These are phyloP conservation scores for Eucalyptus grandis DNA, from an alignment of 345 rosid genomes.

Conservation along the genomic window DNA sequence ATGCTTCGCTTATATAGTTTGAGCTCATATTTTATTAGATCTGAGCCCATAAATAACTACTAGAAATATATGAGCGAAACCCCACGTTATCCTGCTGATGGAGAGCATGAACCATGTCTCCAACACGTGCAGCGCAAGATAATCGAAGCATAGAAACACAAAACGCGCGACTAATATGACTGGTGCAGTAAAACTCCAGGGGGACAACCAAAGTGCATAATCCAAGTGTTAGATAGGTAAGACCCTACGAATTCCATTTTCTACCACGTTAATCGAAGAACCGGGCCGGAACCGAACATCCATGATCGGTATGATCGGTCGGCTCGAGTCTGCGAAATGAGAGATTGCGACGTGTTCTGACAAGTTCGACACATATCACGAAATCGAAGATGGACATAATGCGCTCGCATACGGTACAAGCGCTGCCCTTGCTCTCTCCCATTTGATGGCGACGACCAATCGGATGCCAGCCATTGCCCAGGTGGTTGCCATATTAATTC, in stretches of 20 bases:
- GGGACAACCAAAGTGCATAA: not conserved
- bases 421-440: not conserved
- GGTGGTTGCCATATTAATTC: not conserved
- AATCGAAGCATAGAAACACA: not conserved
- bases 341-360: not conserved
- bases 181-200: not conserved
- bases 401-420: not conserved
- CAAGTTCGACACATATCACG: not conserved
- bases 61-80: too few relatives aligned
- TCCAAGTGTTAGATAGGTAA: not conserved
- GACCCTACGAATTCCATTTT: not conserved
- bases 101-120: too few relatives aligned
- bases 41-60: too few relatives aligned
- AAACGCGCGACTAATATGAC: not conserved
- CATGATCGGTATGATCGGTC: not conserved
- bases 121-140: not conserved
- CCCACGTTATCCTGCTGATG: accelerated
- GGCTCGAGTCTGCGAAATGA: not conserved
- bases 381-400: not conserved
- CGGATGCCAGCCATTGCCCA: not conserved
- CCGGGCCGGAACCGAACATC: not conserved
- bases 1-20: too few relatives aligned
- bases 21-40: too few relatives aligned
- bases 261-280: not conserved
- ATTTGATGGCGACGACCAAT: not conserved